Conservation (phyloP, 2,329 filamentous ascomycete genomes). For the Diaporthe aspalathi region DNA sequence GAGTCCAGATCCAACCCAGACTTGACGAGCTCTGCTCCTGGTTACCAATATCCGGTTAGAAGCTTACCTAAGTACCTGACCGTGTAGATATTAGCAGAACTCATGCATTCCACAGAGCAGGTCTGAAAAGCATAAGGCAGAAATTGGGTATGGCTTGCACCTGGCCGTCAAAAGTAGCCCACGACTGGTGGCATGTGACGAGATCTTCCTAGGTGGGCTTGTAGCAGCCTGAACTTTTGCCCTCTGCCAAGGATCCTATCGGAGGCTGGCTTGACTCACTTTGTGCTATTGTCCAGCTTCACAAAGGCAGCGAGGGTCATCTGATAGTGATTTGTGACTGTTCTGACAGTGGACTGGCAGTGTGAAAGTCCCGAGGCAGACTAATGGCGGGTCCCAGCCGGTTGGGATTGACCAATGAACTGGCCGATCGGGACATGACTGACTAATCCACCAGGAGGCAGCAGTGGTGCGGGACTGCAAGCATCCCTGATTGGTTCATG, state of each 20-base stretch:
- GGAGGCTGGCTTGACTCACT: constrained; percentile 6
- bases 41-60: too few relatives aligned
- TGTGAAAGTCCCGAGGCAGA: constrained; percentile 9
- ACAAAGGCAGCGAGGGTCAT: constrained; percentile 18
- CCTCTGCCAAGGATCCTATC: background rate
- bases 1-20: background rate
- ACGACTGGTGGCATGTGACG: background rate
- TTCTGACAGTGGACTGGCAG: background rate
- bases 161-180: background rate
- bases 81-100: too few relatives aligned
- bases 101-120: too few relatives aligned
- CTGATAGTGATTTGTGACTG: constrained; percentile 3
- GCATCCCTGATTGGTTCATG: background rate
- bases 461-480: background rate
- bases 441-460: constrained; percentile 26
- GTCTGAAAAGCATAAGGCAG: too few relatives aligned
- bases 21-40: too few relatives aligned
- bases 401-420: constrained; percentile 4
- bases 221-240: background rate
- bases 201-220: background rate
- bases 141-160: too few relatives aligned
- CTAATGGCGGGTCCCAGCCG: background rate
- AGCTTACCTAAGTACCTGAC: too few relatives aligned
- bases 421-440: background rate
- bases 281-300: background rate